Evolutionary conservation across 768 basidiomycete genomes (phyloP).

Genomic region (Boletus tomentosulus): DNA sequence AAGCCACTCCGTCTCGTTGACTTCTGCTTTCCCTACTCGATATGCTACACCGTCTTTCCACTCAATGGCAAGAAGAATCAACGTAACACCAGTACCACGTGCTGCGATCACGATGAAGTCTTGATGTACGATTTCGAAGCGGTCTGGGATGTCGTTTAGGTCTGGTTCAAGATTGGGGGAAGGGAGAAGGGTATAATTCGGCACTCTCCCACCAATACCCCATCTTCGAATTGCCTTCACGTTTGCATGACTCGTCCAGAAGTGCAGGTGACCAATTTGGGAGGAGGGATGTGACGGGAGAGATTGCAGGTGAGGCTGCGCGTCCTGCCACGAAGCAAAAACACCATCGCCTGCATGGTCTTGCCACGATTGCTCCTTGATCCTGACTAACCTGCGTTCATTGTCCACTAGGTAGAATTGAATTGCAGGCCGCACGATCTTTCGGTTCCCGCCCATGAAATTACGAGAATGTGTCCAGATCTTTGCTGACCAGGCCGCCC

Average conservation of each 20-base stretch:
- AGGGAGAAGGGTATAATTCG: background rate
- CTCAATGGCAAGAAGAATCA: slow-evolving; percentile 12
- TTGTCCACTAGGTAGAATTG: slow-evolving; percentile 8
- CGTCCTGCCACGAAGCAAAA: background rate
- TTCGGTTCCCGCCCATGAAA: background rate
- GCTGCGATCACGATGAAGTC: slow-evolving; percentile 13
- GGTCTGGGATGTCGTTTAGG: background rate
- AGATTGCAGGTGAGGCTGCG: background rate
- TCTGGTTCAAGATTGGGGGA: background rate
- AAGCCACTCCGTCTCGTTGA: background rate
- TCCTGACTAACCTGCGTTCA: background rate
- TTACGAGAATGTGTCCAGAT: background rate
- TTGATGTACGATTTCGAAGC: slow-evolving; percentile 2
- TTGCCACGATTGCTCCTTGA: background rate
- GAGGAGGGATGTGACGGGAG: background rate
- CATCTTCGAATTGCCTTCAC: background rate
- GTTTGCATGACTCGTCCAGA: slow-evolving; percentile 15
- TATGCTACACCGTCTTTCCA: slow-evolving; percentile 15
- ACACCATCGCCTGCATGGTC: background rate
- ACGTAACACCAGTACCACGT: background rate
- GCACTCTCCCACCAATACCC: background rate
- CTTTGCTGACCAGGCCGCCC: slow-evolving; percentile 9
- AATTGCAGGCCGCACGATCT: background rate
- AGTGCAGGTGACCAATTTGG: slow-evolving; percentile 6
- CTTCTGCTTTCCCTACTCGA: slow-evolving; percentile 1